phyloP scores from a whole-genome alignment of 1,139 yeast genomes.

The Lodderomyces margitis region DNA sequence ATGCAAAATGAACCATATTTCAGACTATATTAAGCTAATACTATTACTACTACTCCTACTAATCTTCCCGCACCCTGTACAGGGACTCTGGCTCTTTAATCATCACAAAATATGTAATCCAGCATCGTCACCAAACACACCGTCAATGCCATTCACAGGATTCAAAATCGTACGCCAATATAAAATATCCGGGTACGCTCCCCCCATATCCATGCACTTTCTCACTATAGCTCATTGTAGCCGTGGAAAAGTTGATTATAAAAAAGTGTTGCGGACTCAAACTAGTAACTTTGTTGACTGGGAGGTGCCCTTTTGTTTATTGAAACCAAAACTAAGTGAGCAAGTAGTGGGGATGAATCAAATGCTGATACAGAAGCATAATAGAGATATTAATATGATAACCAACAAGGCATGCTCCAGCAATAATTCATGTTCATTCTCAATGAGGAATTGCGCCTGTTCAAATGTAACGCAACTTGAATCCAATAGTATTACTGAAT shows the following conservation, averaged over 20 bases:
- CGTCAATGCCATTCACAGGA: conserved; percentile 52
- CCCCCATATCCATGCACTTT: conserved; percentile 44
- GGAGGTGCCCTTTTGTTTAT: conserved; percentile 52
- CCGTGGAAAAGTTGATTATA: conserved; percentile 51
- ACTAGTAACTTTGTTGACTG: conserved; percentile 48
- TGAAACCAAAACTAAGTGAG: conserved; percentile 26
- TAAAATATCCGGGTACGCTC: conserved; percentile 35
- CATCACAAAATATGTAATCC: conserved; percentile 40
- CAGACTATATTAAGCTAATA: neutral
- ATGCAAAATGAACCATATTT: too few relatives aligned
- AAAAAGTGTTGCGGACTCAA: conserved; percentile 33
- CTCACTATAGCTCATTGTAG: conserved; percentile 55
- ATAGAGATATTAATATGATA: too few relatives aligned
- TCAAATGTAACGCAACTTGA: neutral
- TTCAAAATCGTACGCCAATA: conserved; percentile 56
- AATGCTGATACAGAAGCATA: too few relatives aligned
- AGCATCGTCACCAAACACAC: conserved; percentile 10
- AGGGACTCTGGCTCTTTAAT: conserved; percentile 20
- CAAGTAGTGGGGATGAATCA: conserved; percentile 7
- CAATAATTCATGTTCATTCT: too few relatives aligned
- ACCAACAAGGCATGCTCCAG: too few relatives aligned
- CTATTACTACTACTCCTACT: conserved; percentile 3
- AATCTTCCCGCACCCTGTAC: neutral
- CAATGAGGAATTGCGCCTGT: too few relatives aligned
- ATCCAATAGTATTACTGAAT: neutral